Evolutionary conservation across 805 yeast species (phyloP).

Genomic region (Monosporozyma aerobia): DNA sequence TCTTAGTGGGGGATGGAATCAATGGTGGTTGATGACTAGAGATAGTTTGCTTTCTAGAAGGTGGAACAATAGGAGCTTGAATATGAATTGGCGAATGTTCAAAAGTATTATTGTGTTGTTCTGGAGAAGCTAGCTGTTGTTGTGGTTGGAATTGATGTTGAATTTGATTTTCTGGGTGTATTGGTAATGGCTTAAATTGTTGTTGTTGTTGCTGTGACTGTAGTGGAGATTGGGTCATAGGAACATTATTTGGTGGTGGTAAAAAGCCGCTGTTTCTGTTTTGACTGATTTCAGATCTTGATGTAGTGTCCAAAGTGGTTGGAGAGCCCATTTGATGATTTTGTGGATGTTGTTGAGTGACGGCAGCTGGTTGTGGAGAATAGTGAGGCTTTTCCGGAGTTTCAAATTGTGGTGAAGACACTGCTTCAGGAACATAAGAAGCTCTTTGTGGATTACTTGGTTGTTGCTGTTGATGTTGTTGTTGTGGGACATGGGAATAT

Average conservation of each 20-base stretch:
- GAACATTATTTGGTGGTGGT: slow-evolving; percentile 9
- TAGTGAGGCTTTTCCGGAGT: background rate
- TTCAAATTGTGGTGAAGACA: background rate
- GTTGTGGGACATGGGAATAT: background rate
- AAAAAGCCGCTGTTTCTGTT: background rate
- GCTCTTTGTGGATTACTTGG: background rate
- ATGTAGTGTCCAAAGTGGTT: background rate
- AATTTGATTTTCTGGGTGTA: slow-evolving; percentile 9
- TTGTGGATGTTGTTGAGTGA: background rate
- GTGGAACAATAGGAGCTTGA: slow-evolving; percentile 49
- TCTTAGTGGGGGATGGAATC: slow-evolving; percentile 14
- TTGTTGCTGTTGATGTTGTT: background rate
- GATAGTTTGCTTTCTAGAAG: slow-evolving; percentile 37
- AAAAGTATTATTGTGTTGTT: slow-evolving; percentile 8
- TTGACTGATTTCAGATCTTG: background rate
- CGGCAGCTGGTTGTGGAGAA: background rate
- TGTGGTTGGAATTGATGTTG: background rate
- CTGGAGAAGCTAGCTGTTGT: slow-evolving; percentile 15
- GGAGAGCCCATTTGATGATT: background rate
- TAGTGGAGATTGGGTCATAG: slow-evolving; percentile 30
- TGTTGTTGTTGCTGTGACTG: slow-evolving; percentile 25
- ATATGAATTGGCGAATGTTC: slow-evolving; percentile 20
- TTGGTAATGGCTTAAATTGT: slow-evolving; percentile 17
- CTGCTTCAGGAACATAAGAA: background rate
- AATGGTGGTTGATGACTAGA: slow-evolving; percentile 8